Conservation (phyloP, 257 asterid genomes). For the Solanum pinnatisectum region DNA sequence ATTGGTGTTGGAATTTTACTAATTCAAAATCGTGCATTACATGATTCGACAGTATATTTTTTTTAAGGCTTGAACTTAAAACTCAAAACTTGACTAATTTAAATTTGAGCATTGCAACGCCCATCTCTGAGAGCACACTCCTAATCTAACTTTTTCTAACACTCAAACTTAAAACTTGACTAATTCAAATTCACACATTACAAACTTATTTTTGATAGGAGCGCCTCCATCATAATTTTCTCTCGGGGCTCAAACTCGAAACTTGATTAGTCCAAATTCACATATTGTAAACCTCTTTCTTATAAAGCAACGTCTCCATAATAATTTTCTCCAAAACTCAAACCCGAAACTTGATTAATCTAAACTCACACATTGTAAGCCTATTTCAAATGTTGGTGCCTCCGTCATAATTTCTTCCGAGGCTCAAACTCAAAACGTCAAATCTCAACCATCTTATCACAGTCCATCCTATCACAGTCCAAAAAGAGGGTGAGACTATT, state of each 20-base stretch:
- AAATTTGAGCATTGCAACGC: too few relatives aligned
- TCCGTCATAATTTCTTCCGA: fast-evolving
- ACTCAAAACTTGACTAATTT: not conserved
- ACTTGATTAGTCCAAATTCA: too few relatives aligned
- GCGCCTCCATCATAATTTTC: too few relatives aligned
- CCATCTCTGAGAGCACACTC: not conserved
- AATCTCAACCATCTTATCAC: not conserved
- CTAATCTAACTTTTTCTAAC: too few relatives aligned
- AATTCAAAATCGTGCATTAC: not conserved
- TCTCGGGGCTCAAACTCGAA: too few relatives aligned
- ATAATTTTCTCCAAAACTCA: too few relatives aligned
- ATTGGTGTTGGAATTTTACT: too few relatives aligned
- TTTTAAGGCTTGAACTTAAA: not conserved
- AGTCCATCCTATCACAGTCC: not conserved
- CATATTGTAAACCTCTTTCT: fast-evolving
- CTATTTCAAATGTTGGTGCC: too few relatives aligned
- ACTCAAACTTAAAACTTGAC: not conserved
- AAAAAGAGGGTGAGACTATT: not conserved
- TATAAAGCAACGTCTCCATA: too few relatives aligned
- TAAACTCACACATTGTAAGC: too few relatives aligned
- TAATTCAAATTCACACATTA: not conserved
- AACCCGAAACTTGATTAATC: too few relatives aligned
- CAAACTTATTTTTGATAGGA: not conserved
- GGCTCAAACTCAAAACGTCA: not conserved
- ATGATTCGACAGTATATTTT: too few relatives aligned